Base-by-base conservation (phyloP, 2,329 filamentous ascomycete genomes). In the Sodiomyces alkalinus region DNA sequence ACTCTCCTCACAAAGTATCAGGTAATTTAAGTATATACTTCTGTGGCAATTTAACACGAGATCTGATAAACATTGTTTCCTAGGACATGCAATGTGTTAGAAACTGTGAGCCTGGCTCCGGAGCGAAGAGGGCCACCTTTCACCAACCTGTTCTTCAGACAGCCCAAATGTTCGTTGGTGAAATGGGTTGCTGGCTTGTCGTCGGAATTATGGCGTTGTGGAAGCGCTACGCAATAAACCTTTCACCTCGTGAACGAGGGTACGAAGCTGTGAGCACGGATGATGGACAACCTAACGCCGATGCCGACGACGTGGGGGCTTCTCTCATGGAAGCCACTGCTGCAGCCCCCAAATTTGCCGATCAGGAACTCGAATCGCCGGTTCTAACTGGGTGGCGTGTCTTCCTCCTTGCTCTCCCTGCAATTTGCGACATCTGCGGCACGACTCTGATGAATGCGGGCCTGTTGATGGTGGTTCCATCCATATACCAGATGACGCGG, bases 391-490 rank as follows among this genome's bases (percentile, higher is more conserved):
- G 87, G 8, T 71, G 62, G 52, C 76, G 70, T 36, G 64, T 93
- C 13, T 45, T 78, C 4, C 54, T 96, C 17, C 68, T 98, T 30
- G 77, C 85, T 6, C 60, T 92, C 8, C 90, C 90, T 2, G 81
- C 90, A 22, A 78, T 85, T 46, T 94, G 86, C 55, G 90, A 98
- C 49, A 93, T 96, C 39, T 74, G 80, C 15, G 90, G 83, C 26
- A 98, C 90, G 4, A 98, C 90, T 4, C 68, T 96, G 31, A 96
- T 98, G 86, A 98, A 98, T 47, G 80, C 83, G 4, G 90, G 90
- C 4, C 64, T 98, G 40, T 65, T 96, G 27, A 86, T 96, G 48
- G 86, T 96, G 15, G 90, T 82, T 9, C 83, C 90, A 2, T 92
- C 82, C 35, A 94, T 98, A 46, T 98, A 94, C 56, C 90, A 98